These are phyloP conservation scores for Cercospora janseana DNA, from an alignment of 2,329 filamentous ascomycete genomes.

Conservation along the genomic window DNA sequence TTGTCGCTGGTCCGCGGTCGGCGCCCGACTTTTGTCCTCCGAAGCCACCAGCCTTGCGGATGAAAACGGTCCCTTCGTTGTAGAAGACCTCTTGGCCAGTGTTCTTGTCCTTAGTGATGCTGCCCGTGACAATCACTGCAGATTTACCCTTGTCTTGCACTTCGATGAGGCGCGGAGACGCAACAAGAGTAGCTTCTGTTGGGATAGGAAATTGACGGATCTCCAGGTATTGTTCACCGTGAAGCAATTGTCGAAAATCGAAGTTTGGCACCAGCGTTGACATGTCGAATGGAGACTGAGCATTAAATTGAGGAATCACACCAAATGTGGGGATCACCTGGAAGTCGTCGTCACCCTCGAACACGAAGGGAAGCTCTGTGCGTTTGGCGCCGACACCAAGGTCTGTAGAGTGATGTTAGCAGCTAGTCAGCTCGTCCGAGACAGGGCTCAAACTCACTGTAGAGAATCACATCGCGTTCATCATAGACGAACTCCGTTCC, in stretches of 20 bases:
- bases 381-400: conserved; percentile 89
- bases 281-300: conserved; percentile 74
- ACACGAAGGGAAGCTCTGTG: conserved; percentile 81
- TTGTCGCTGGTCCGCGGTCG: conserved; percentile 77
- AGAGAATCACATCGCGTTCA: conserved; percentile 86
- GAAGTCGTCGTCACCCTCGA: conserved; percentile 88
- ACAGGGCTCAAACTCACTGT: conserved; percentile 62
- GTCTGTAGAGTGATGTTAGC: conserved; percentile 48
- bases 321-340: conserved; percentile 93
- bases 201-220: conserved; percentile 89
- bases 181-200: conserved; percentile 73
- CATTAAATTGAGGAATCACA: conserved; percentile 90
- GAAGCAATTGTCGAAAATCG: conserved; percentile 96
- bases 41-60: conserved; percentile 87
- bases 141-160: conserved; percentile 94
- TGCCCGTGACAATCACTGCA: conserved; percentile 75
- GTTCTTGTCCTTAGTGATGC: conserved; percentile 78
- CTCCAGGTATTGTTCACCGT: conserved; percentile 98
- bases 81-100: conserved; percentile 92
- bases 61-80: conserved; percentile 91
- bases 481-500: conserved; percentile 78
- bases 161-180: conserved; percentile 78
- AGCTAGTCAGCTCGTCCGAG: too few relatives aligned
- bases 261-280: conserved; percentile 90
- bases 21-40: conserved; percentile 74